Evolutionary conservation across 768 basidiomycete genomes (phyloP).

Genomic region (Naematelia aurantialba): DNA sequence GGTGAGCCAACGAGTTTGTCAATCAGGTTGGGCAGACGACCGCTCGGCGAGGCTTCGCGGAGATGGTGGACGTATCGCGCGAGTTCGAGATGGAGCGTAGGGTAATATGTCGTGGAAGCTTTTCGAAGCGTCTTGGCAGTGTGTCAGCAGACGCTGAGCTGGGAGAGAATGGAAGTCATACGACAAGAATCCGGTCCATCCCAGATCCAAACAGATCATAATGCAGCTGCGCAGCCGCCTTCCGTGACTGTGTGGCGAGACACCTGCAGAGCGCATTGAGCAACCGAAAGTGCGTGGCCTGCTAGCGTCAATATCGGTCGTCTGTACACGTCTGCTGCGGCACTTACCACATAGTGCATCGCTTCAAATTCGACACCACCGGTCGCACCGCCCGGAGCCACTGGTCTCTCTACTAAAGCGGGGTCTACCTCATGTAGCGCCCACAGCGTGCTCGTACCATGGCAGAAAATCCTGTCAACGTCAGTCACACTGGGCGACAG

Average conservation of each 20-base stretch:
- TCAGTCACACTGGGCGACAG: slow-evolving; percentile 11
- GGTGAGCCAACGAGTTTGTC: slow-evolving; percentile 75
- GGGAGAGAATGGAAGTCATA: slow-evolving; percentile 51
- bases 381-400: slow-evolving; percentile 93
- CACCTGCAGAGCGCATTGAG: slow-evolving; percentile 72
- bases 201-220: slow-evolving; percentile 83
- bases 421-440: slow-evolving; percentile 76
- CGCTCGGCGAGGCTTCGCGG: slow-evolving; percentile 58
- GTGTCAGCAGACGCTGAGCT: not conserved
- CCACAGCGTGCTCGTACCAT: slow-evolving; percentile 91
- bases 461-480: slow-evolving; percentile 61
- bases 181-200: slow-evolving; percentile 82
- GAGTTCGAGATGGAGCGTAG: slow-evolving; percentile 87
- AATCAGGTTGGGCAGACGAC: slow-evolving; percentile 73
- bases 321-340: not conserved
- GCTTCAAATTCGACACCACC: slow-evolving; percentile 98
- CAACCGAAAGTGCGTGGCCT: slow-evolving; percentile 86
- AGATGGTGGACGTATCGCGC: slow-evolving; percentile 76
- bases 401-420: slow-evolving; percentile 68
- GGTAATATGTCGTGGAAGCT: slow-evolving; percentile 91
- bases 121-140: slow-evolving; percentile 76
- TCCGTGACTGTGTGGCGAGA: slow-evolving; percentile 62
- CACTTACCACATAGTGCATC: slow-evolving; percentile 83
- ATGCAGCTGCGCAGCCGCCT: slow-evolving; percentile 70
- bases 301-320: not conserved